Base-by-base conservation (phyloP, 768 basidiomycete genomes). In the Psilocybe tampanensis region DNA sequence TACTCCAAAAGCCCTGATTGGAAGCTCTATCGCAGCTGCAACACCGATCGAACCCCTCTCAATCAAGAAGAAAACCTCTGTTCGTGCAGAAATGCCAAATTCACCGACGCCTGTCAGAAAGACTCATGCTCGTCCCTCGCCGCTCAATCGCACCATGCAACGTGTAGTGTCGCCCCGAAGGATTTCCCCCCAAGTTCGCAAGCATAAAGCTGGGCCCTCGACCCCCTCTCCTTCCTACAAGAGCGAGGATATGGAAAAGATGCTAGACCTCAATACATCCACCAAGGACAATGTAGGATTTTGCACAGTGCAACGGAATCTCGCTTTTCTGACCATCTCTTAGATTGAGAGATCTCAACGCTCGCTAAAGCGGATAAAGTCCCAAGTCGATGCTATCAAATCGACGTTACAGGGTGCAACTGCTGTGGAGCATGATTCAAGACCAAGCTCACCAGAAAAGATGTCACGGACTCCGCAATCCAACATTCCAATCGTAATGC, bases 41-140 rank as follows among this genome's bases (percentile, higher is more conserved):
- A 77, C 74, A 33, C 74, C 72, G 22, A 79, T 93, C 19, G 90
- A 91, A 65, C 92, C 92, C 7, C 74, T 94, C 57, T 89, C 87
- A 2, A 94, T 94, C 70, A 92, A 88, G 78, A 93, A 94, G 77
- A 92, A 91, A 70, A 76, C 81, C 5, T 90, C 90, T 7, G 76
- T 85, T 23, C 82, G 85, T 44, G 69, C 74, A 21, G 72, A 77
- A 6, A 72, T 70, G 45, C 56, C 71, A 23, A 69, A 69, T 44
- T 78, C 67, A 50, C 79, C 72, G 41, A 79, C 72, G 8, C 68
- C 76, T 8, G 65, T 67, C 8, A 73, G 80, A 39, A 80, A 74
- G 60, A 67, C 68, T 2, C 72, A 73, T 51, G 76, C 74, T 60
- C 84, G 82, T 33, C 77, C 70, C 63, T 87, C 82, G 44, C 86